These are phyloP conservation scores for Tulasnella sp. DNA, from an alignment of 768 basidiomycete species.

Conservation along the genomic window DNA sequence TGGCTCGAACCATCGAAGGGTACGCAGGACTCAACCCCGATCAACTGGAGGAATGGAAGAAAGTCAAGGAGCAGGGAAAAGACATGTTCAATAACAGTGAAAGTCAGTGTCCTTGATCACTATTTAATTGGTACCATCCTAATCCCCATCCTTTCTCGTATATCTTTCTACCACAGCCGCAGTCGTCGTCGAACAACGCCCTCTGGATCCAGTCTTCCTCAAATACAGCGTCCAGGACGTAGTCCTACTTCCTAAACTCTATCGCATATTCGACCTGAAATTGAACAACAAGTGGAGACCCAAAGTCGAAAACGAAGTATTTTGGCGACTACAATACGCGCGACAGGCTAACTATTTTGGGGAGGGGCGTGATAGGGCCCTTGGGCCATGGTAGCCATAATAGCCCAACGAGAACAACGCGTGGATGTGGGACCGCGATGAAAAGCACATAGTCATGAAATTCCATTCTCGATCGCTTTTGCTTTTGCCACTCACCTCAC, in stretches of 20 bases:
- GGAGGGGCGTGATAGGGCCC: too few species aligned
- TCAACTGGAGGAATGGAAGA: constrained; percentile 3
- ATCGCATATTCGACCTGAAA: constrained; percentile 1
- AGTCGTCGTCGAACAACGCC: constrained; percentile 9
- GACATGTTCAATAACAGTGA: constrained; percentile 2
- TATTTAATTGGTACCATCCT: neutral
- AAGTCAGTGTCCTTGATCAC: neutral
- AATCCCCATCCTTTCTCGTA: neutral
- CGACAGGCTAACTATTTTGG: constrained; percentile 14
- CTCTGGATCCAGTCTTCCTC: constrained; percentile 7
- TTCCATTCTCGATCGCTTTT: too few species aligned
- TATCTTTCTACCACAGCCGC: neutral
- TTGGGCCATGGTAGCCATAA: too few species aligned
- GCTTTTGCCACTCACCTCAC: too few species aligned
- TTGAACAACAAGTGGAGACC: constrained; percentile 11
- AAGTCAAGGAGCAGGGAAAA: constrained; percentile 12
- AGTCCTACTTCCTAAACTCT: constrained; percentile 10
- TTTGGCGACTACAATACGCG: constrained; percentile 13
- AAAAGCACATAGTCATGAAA: too few species aligned
- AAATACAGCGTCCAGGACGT: constrained; percentile 15
- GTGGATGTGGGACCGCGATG: too few species aligned
- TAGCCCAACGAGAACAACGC: too few species aligned
- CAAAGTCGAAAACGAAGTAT: constrained; percentile 16
- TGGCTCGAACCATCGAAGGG: constrained; percentile 10
- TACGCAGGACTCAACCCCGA: constrained; percentile 10